Conservation (phyloP, 441 rosid genomes). For the Eugenia klotzschiana region DNA sequence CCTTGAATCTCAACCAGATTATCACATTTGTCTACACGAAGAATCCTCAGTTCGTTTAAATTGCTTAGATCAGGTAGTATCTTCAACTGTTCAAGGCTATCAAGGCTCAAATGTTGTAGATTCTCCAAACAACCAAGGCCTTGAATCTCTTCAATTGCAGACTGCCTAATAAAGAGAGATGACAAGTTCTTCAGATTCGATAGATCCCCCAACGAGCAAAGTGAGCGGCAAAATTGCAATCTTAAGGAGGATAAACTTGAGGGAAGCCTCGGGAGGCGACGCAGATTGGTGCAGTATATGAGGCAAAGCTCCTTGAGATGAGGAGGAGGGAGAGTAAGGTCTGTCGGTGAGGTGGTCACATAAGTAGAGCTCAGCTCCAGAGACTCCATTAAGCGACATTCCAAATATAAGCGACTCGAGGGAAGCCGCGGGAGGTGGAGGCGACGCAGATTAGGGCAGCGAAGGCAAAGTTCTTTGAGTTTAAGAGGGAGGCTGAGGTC, state of each 20-base stretch:
- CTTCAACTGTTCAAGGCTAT: accelerated
- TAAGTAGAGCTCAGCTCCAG: too few species aligned
- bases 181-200: neutral
- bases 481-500: neutral
- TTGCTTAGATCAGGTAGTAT: neutral
- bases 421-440: neutral
- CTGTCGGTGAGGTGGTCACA: too few species aligned
- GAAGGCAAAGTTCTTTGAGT: too few species aligned
- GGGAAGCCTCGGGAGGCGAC: too few species aligned
- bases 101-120: accelerated
- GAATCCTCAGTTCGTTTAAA: neutral
- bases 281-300: too few species aligned
- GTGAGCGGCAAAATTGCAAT: accelerated
- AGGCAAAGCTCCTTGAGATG: too few species aligned
- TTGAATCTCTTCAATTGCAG: neutral
- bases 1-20: too few species aligned
- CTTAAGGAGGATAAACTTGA: too few species aligned
- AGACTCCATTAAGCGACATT: too few species aligned
- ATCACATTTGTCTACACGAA: too few species aligned
- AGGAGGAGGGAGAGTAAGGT: neutral
- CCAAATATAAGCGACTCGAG: too few species aligned
- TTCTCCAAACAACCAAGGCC: neutral
- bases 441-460: neutral
- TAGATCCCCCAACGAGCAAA: neutral
- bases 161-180: accelerated